Base-by-base conservation (phyloP, 129 eudicot genomes). In the Sambucus nigra region DNA sequence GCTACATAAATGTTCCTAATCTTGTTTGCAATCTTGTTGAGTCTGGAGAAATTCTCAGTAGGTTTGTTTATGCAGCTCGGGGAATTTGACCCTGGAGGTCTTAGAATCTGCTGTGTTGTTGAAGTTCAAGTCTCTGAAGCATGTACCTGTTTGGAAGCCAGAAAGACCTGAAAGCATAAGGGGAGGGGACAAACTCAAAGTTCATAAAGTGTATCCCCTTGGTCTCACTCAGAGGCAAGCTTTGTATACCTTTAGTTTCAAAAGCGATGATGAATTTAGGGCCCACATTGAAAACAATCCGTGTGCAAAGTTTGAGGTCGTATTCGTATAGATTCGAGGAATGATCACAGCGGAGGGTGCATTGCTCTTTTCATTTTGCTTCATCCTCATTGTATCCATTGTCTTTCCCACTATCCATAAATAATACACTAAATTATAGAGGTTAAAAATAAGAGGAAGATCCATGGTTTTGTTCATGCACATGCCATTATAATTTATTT, bases 141-240 rank as follows among this genome's bases (percentile, higher is more conserved):
- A 85, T 50, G 89, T 76, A 29, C 98, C 98, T 27, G 23, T 91
- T 25, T 91, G 98, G 98, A 86, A 72, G 75, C 35, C 51, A 0
- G 95, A 91, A 74, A 74, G 98, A 60, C 98, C 98, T 1, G 80
- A 79, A 68, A 79, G 72, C 53, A 48, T 91, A 58, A 73, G 73
- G 69, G 95, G 97, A 2, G 71, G 67, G n/a, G 65, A 74, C 17
- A 73, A 47, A 63, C 89, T 85, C 39, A 91, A 79, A 75, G 20
- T 91, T 44, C 69, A 85, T 83, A 74, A 45, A 69, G 68, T 91
- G 64, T 85, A 85, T 67, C 95, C 95, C 10, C 67, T 91, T 55
- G 89, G 89, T 52, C 23, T 75, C 79, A 85, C 95, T 11, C 98
- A 91, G 72, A 82, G 98, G 77, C 81, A 91, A 68, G 98, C 94